phyloP scores from a whole-genome alignment of 2,329 filamentous ascomycete genomes.

The Diaporthe aspalathi region DNA sequence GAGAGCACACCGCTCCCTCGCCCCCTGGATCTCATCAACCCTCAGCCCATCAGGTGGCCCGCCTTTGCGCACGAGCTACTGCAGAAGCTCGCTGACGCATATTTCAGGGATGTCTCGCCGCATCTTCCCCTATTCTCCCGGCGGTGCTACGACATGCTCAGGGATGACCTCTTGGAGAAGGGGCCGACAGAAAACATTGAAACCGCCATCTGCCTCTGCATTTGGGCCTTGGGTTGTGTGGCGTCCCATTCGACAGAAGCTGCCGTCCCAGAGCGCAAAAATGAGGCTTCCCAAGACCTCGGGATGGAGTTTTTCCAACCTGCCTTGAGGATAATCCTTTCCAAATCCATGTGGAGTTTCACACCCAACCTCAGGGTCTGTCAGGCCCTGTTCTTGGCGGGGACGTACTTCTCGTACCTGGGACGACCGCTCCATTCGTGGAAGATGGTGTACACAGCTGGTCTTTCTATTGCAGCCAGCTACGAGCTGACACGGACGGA shows the following conservation, averaged over 20 bases:
- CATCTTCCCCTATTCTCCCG: conserved; percentile 51
- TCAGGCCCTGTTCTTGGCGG: conserved; percentile 51
- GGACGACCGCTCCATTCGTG: conserved; percentile 53
- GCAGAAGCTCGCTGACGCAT: conserved; percentile 46
- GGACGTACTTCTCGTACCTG: conserved; percentile 52
- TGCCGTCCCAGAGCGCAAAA: neutral
- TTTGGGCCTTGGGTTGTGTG: conserved; percentile 51
- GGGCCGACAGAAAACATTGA: conserved; percentile 45
- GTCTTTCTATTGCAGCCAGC: conserved; percentile 29
- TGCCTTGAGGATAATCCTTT: conserved; percentile 50
- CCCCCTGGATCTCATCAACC: conserved; percentile 46
- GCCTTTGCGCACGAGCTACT: conserved; percentile 44
- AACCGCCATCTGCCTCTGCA: conserved; percentile 51
- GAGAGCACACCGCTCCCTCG: conserved; percentile 47
- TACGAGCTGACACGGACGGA: neutral
- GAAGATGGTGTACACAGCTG: conserved; percentile 49
- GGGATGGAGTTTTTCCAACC: conserved; percentile 51
- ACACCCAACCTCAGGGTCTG: conserved; percentile 46
- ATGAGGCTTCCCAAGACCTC: conserved; percentile 42
- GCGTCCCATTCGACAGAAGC: conserved; percentile 34
- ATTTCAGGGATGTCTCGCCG: conserved; percentile 51
- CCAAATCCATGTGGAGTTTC: conserved; percentile 49
- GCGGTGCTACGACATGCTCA: conserved; percentile 46
- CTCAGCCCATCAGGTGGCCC: conserved; percentile 44
- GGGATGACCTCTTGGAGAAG: conserved; percentile 43